Conservation (phyloP, 345 rosid genomes). For the Mallotus nudiflorus region DNA sequence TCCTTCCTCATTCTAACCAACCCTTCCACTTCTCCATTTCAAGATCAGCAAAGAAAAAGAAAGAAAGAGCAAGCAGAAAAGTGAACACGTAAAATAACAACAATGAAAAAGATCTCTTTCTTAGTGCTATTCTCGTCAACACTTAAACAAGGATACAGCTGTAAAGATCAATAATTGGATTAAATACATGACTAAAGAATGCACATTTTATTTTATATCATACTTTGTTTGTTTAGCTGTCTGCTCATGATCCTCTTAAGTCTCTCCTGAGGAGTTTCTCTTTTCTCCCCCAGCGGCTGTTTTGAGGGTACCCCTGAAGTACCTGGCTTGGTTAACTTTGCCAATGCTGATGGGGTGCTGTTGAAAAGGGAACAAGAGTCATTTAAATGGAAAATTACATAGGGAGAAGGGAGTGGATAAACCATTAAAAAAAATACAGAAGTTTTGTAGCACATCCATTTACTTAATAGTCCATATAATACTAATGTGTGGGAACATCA, state of each 20-base stretch:
- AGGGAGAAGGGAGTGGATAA: not conserved
- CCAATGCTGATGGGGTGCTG: conserved; percentile 71
- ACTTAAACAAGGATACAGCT: not conserved
- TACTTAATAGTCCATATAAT: not conserved
- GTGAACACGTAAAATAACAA: not conserved
- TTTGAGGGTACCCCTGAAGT: conserved; percentile 54
- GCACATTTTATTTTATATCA: conserved; percentile 18
- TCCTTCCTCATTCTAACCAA: not conserved
- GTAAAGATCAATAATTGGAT: not conserved
- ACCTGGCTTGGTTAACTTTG: conserved; percentile 74
- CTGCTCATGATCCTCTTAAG: conserved; percentile 94
- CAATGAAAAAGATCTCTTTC: not conserved
- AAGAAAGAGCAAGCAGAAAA: not conserved
- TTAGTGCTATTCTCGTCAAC: not conserved
- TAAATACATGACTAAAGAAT: not conserved
- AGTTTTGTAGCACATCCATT: not conserved
- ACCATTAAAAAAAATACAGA: not conserved
- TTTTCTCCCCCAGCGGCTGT: conserved; percentile 66
- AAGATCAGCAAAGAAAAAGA: not conserved
- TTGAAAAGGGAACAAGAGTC: conserved; percentile 15
- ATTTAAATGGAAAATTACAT: not conserved
- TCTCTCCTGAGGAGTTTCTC: conserved; percentile 98
- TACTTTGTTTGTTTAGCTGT: conserved; percentile 94
- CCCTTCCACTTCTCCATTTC: too few species aligned
- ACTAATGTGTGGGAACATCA: not conserved